Evolutionary conservation across 2,329 filamentous ascomycete species (phyloP).

Genomic region (Phyllosticta ampelicida): DNA sequence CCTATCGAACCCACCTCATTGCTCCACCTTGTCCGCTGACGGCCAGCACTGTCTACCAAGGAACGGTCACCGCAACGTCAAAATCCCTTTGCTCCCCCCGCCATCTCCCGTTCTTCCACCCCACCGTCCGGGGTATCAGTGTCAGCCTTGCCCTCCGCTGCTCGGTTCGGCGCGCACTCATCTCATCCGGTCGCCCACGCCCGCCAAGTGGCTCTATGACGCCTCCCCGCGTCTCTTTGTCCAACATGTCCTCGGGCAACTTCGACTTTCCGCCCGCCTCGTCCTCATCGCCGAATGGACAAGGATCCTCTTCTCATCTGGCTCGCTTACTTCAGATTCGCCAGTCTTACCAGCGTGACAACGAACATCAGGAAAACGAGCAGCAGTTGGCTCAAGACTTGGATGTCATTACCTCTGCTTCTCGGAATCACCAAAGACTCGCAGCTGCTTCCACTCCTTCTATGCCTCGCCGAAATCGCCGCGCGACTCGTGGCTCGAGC

Average conservation of each 20-base stretch:
- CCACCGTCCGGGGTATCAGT: not conserved
- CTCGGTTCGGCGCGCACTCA: not conserved
- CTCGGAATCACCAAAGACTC: slow-evolving; percentile 2
- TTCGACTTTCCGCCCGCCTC: slow-evolving; percentile 37
- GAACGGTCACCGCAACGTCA: not conserved
- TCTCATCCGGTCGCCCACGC: not conserved
- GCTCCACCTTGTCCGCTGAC: too few species aligned
- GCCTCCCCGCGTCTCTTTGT: slow-evolving; percentile 15
- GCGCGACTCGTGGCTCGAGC: not conserved
- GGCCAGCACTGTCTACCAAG: not conserved
- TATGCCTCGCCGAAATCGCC: slow-evolving; percentile 8
- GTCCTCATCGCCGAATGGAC: slow-evolving; percentile 12
- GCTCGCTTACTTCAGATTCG: slow-evolving; percentile 24
- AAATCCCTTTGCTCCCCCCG: not conserved
- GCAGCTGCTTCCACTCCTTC: not conserved
- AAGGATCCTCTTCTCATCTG: slow-evolving; percentile 3
- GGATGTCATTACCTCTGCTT: not conserved
- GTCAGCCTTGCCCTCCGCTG: not conserved
- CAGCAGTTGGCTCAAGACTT: slow-evolving; percentile 11
- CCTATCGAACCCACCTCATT: not conserved
- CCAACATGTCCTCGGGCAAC: slow-evolving; percentile 18
- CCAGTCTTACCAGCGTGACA: slow-evolving; percentile 23
- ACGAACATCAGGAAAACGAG: slow-evolving; percentile 19
- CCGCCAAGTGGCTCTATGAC: slow-evolving; percentile 4
- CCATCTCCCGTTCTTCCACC: not conserved